Conservation (phyloP, 2,329 filamentous ascomycete genomes). For the Ophiostoma quercus region DNA sequence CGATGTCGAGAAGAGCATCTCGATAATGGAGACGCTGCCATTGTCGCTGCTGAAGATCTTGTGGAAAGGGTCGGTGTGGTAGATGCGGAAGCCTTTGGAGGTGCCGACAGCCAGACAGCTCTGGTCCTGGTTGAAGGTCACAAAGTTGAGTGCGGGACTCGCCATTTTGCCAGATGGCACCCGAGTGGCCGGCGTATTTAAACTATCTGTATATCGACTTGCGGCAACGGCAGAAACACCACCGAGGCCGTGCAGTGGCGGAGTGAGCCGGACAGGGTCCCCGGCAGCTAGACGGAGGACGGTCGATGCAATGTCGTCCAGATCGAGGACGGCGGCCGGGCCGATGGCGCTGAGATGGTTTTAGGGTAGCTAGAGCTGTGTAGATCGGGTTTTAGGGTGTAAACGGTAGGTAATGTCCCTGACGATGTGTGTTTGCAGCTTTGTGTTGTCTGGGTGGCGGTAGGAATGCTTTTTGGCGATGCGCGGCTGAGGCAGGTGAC, state of each 20-base stretch:
- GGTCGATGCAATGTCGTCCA: conserved; percentile 11
- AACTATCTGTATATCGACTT: neutral
- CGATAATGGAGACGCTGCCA: conserved; percentile 89
- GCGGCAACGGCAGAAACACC: conserved; percentile 21
- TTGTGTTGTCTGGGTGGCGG: neutral
- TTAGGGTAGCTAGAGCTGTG: neutral
- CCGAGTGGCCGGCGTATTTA: conserved; percentile 21
- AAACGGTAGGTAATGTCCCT: neutral
- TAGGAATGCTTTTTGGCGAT: neutral
- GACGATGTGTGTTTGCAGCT: neutral
- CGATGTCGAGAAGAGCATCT: conserved; percentile 98
- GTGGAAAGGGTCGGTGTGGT: conserved; percentile 91
- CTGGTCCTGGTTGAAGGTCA: conserved; percentile 99
- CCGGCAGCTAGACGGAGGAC: conserved; percentile 14
- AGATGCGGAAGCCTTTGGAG: conserved; percentile 89
- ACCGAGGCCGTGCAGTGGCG: conserved; percentile 18
- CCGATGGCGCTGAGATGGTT: neutral
- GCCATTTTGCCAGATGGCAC: conserved; percentile 48
- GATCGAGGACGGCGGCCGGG: conserved; percentile 3
- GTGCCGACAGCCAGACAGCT: conserved; percentile 94
- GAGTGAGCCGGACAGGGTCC: conserved; percentile 2
- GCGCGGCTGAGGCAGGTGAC: neutral
- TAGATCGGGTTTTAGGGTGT: neutral
- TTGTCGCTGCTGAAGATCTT: conserved; percentile 94
- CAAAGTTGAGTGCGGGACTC: conserved; percentile 80